These are phyloP conservation scores for Triangularia verruculosa DNA, from an alignment of 2,329 filamentous ascomycete species.

Conservation along the genomic window DNA sequence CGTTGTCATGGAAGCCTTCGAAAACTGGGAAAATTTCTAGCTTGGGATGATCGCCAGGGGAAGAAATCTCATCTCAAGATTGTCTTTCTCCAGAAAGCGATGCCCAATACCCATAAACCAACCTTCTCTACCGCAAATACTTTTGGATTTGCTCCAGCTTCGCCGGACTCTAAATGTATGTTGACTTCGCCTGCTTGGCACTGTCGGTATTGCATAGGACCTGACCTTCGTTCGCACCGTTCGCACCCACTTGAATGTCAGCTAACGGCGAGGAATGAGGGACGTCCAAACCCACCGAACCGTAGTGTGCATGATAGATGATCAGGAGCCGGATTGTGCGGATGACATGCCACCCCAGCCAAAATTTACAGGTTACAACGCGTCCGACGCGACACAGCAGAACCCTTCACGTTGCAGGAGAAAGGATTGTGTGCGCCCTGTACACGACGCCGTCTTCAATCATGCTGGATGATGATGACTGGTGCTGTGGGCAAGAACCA, in stretches of 20 bases:
- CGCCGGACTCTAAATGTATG: not conserved
- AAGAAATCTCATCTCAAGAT: not conserved
- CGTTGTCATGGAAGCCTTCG: slow-evolving; percentile 14
- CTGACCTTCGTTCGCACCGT: not conserved
- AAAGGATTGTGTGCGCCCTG: not conserved
- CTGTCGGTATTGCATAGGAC: not conserved
- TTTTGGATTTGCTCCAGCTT: not conserved
- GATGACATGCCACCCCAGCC: slow-evolving; percentile 8
- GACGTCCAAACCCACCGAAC: too few relatives aligned
- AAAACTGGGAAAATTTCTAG: slow-evolving; percentile 16
- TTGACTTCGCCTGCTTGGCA: slow-evolving; percentile 6
- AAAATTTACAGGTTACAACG: slow-evolving; percentile 4
- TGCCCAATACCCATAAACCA: too few relatives aligned
- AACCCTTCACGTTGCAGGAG: not conserved
- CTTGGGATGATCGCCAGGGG: not conserved
- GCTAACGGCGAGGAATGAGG: not conserved
- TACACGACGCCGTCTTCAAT: not conserved
- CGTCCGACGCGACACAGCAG: slow-evolving; percentile 8
- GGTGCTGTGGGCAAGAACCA: not conserved
- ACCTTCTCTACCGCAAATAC: too few relatives aligned
- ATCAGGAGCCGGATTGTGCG: not conserved
- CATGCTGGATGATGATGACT: not conserved
- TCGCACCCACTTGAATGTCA: not conserved
- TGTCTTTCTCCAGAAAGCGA: not conserved
- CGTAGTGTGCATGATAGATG: too few relatives aligned